Percentiles rank a stretch among this genome's conserved stretches.
Conservation (phyloP, 768 basidiomycete genomes). For the Phaffia australis region DNA sequence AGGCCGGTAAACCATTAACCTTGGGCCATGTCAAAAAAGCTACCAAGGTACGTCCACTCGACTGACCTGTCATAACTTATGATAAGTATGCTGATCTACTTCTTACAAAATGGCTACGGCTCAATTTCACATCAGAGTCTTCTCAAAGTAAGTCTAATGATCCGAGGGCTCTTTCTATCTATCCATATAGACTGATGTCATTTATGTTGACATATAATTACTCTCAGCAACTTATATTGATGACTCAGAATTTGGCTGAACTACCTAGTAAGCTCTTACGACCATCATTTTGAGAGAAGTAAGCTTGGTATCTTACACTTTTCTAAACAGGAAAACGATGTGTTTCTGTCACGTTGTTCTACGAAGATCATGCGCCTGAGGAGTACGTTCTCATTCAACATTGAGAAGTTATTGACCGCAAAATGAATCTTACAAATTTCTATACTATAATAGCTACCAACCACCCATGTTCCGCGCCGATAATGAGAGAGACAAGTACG, state of each 20-base stretch:
- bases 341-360: conserved; percentile 16
- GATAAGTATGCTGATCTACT: background rate
- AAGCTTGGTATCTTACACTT: background rate
- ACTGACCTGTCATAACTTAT: background rate
- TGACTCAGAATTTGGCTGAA: conserved; percentile 17
- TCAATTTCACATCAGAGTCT: background rate
- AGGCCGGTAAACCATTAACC: conserved; percentile 7
- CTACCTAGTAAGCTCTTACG: conserved; percentile 1
- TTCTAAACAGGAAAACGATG: conserved; percentile 8
- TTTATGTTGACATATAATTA: background rate
- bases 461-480: conserved; percentile 8
- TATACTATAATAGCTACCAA: background rate
- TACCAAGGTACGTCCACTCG: conserved; percentile 8
- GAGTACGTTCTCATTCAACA: conserved; percentile 3
- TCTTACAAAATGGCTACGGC: background rate
- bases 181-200: too few species aligned
- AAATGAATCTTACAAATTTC: background rate
- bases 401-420: background rate
- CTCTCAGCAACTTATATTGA: conserved; percentile 8
- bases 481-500: background rate
- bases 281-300: background rate
- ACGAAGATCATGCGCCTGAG: background rate
- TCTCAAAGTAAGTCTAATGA: conserved; percentile 4
- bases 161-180: too few species aligned
- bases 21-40: conserved; percentile 11